Evolutionary conservation across 768 basidiomycete genomes (phyloP).

Genomic region (Pleurotus djamor): DNA sequence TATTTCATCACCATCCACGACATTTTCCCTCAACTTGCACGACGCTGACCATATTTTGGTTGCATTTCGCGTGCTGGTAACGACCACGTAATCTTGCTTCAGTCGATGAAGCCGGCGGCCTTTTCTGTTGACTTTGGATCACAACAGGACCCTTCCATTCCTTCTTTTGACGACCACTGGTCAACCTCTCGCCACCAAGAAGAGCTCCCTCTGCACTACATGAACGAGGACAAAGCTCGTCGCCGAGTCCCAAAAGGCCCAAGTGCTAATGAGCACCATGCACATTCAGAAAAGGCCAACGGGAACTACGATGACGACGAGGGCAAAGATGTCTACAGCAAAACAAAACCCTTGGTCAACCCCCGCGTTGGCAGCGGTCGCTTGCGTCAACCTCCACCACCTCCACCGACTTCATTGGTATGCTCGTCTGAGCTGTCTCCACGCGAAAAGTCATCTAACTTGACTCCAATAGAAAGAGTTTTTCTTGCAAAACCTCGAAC

Average conservation of each 20-base stretch:
- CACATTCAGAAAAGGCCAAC: slow-evolving; percentile 2
- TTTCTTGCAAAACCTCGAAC: slow-evolving; percentile 75
- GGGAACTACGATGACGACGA: slow-evolving; percentile 37
- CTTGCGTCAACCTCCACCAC: slow-evolving; percentile 54
- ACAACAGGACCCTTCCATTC: slow-evolving; percentile 43
- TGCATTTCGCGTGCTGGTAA: background rate
- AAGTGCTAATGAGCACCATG: slow-evolving; percentile 1
- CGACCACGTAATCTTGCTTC: slow-evolving; percentile 8
- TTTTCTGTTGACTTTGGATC: slow-evolving; percentile 71
- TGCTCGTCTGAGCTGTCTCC: slow-evolving; percentile 9
- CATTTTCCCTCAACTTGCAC: background rate
- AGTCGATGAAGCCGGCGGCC: slow-evolving; percentile 62
- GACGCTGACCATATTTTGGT: background rate
- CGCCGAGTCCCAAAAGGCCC: slow-evolving; percentile 33
- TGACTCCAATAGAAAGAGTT: slow-evolving; percentile 59
- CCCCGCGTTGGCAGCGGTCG: slow-evolving; percentile 54
- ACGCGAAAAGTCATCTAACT: slow-evolving; percentile 2
- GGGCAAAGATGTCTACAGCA: slow-evolving; percentile 52
- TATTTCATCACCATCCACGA: background rate
- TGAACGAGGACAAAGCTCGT: slow-evolving; percentile 68
- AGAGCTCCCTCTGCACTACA: slow-evolving; percentile 48
- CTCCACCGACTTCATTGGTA: slow-evolving; percentile 67
- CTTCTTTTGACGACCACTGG: slow-evolving; percentile 53
- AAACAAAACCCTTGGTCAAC: slow-evolving; percentile 33
- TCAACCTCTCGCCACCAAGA: slow-evolving; percentile 27